Conservation (phyloP, 768 basidiomycete genomes). For the Chiua virens region DNA sequence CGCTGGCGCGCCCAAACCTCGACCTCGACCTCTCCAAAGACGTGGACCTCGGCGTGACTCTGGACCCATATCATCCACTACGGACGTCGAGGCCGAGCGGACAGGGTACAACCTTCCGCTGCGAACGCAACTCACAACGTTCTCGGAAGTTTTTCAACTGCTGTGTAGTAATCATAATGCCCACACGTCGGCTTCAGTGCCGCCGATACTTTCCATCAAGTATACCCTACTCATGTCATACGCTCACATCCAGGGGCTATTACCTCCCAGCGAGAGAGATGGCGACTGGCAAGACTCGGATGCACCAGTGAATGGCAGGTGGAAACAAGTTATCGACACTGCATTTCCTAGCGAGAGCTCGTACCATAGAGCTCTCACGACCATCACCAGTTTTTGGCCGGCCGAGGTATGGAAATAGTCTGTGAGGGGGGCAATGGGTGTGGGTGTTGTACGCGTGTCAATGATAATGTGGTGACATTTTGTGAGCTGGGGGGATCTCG, state of each 20-base stretch:
- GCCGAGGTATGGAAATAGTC: background rate
- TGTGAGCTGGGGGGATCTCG: too few relatives aligned
- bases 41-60: conserved; percentile 18
- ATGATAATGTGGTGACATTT: background rate
- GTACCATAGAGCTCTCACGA: conserved; percentile 27
- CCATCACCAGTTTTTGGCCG: conserved; percentile 19
- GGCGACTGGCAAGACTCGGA: conserved; percentile 30
- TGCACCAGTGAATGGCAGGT: conserved; percentile 23
- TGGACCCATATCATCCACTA: background rate
- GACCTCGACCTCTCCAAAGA: conserved; percentile 36
- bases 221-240: conserved; percentile 41
- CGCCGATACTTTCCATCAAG: conserved; percentile 30
- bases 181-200: conserved; percentile 3
- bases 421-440: background rate
- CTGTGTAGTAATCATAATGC: conserved; percentile 13
- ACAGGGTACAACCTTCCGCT: conserved; percentile 22
- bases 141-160: conserved; percentile 30
- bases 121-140: conserved; percentile 24
- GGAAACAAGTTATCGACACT: conserved; percentile 25
- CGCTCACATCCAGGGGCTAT: conserved; percentile 34
- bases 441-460: background rate
- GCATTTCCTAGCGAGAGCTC: conserved; percentile 26
- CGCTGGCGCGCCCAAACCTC: conserved; percentile 16
- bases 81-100: conserved; percentile 11
- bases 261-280: conserved; percentile 30